A percentile compares a stretch with the other conserved stretches of the same genome.
phyloP scores from a whole-genome alignment of 225 moss, liverwort and hornwort genomes.

The Pleurozium schreberi region DNA sequence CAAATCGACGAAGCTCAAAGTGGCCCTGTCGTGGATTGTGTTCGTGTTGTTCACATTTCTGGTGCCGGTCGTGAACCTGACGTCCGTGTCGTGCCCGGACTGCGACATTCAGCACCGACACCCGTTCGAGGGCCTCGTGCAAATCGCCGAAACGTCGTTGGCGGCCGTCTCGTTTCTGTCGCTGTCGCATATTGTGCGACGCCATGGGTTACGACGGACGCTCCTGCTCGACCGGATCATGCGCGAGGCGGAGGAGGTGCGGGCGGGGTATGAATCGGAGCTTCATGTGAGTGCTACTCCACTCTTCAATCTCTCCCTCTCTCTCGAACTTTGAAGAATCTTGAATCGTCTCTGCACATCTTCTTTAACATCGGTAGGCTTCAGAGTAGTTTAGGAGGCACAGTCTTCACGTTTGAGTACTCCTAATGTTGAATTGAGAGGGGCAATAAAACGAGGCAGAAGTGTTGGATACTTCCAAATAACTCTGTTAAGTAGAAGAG shows the following conservation, averaged over 20 bases:
- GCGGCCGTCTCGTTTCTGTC: slow-evolving; percentile 75
- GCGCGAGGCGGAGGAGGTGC: slow-evolving; percentile 48
- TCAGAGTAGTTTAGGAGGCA: background rate
- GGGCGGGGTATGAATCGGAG: slow-evolving; percentile 48
- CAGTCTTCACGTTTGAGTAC: background rate
- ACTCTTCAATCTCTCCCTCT: background rate
- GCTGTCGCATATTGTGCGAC: slow-evolving; percentile 48
- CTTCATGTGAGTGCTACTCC: slow-evolving; percentile 39
- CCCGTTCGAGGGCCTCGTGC: slow-evolving; percentile 63
- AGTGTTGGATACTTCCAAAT: background rate
- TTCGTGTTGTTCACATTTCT: slow-evolving; percentile 47
- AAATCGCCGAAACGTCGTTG: slow-evolving; percentile 51
- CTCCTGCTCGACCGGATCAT: slow-evolving; percentile 64
- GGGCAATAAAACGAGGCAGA: background rate
- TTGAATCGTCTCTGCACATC: background rate
- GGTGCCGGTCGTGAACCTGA: slow-evolving; percentile 45
- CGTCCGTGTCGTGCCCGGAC: slow-evolving; percentile 55
- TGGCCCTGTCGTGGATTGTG: slow-evolving; percentile 50
- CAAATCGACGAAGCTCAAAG: slow-evolving; percentile 46
- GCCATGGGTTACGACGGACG: slow-evolving; percentile 60
- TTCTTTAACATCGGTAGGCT: background rate
- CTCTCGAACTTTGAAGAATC: background rate
- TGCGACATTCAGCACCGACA: slow-evolving; percentile 60
- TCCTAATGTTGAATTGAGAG: background rate
- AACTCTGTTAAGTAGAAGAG: background rate